Percentiles rank a stretch among this genome's conserved stretches.
Evolutionary conservation across 2,329 filamentous ascomycete genomes (phyloP).

Genomic region (Cladosporium colombiae): DNA sequence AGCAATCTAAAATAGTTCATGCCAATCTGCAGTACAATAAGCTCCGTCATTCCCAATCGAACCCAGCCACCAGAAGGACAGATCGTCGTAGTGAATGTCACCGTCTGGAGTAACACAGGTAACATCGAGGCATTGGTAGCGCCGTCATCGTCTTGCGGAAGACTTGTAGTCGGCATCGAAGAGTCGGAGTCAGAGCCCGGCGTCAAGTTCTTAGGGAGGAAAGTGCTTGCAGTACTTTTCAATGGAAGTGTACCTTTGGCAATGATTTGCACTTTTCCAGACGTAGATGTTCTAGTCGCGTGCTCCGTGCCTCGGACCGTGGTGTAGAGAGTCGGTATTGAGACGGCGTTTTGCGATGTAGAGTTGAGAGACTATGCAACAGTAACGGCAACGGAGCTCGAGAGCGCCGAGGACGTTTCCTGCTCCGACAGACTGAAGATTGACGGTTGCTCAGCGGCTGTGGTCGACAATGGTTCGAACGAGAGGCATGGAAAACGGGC

Average conservation of each 20-base stretch:
- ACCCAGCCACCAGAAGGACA: neutral
- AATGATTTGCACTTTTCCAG: too few relatives aligned
- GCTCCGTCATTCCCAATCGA: neutral
- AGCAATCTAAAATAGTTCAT: neutral
- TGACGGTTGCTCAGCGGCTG: neutral
- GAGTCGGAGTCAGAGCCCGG: neutral
- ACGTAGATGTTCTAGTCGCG: neutral
- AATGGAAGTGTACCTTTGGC: neutral
- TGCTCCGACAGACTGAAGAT: neutral
- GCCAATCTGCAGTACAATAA: neutral
- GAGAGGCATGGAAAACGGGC: neutral
- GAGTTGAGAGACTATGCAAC: neutral
- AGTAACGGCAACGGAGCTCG: neutral
- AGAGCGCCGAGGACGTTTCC: neutral
- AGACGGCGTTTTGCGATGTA: neutral
- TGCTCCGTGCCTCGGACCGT: neutral
- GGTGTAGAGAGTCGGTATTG: neutral
- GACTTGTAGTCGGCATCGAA: too few relatives aligned
- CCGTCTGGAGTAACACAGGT: neutral
- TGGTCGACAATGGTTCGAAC: neutral
- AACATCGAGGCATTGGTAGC: neutral
- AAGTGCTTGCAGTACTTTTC: neutral
- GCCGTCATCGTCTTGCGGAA: neutral
- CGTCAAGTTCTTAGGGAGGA: neutral
- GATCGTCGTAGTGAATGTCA: constrained; percentile 6